Percentiles rank a stretch among this genome's conserved stretches.
Conservation (phyloP, 768 basidiomycete genomes). For the Leccinellum albellum region DNA sequence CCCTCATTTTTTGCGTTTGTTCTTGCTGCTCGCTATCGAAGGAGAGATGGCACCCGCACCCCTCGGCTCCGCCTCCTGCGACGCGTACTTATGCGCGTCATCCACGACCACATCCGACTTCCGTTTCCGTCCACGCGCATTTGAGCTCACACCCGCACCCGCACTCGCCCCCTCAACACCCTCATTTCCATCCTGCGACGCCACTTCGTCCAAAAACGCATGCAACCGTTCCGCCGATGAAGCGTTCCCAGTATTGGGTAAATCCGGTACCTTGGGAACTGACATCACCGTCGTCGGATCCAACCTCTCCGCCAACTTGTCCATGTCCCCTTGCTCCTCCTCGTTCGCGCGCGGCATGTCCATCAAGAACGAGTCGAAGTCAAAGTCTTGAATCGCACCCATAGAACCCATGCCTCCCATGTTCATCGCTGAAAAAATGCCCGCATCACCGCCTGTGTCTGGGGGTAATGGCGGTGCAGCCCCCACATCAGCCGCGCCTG, state of each 20-base stretch:
- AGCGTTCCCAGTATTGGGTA: constrained; percentile 26
- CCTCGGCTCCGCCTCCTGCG: neutral
- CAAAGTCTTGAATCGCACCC: constrained; percentile 26
- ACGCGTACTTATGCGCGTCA: neutral
- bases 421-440: constrained; percentile 17
- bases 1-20: constrained; percentile 28
- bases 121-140: constrained; percentile 33
- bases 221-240: constrained; percentile 36
- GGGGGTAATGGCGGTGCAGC: neutral
- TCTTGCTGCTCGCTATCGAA: constrained; percentile 15
- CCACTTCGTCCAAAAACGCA: constrained; percentile 43
- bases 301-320: constrained; percentile 33
- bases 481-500: constrained; percentile 10
- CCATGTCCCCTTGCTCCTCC: constrained; percentile 28
- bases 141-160: neutral
- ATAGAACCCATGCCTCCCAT: neutral
- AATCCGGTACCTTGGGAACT: constrained; percentile 21
- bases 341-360: constrained; percentile 34
- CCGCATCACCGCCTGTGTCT: constrained; percentile 17
- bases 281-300: constrained; percentile 30
- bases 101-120: constrained; percentile 36
- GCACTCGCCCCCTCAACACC: neutral
- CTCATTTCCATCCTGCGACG: constrained; percentile 30
- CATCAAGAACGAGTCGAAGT: constrained; percentile 40
- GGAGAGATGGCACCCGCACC: neutral